Percentiles rank a stretch among this genome's conserved stretches.
Evolutionary conservation across 1,284 basidiomycete species (phyloP).

Genomic region (Golubevia pallescens): DNA sequence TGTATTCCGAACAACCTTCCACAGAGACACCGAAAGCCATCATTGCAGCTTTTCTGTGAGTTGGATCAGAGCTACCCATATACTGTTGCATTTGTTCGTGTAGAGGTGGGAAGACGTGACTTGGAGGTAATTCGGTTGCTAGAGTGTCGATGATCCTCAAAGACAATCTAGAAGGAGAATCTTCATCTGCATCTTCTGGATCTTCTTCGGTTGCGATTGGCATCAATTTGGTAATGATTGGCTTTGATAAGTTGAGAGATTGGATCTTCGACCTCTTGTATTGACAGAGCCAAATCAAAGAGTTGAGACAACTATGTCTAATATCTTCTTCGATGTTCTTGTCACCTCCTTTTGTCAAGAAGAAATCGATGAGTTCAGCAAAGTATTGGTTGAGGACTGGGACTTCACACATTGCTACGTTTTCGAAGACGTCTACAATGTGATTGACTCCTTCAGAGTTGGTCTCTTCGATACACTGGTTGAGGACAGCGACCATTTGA

Average conservation of each 20-base stretch:
- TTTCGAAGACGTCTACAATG: constrained; percentile 94
- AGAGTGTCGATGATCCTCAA: constrained; percentile 94
- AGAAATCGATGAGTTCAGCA: constrained; percentile 85
- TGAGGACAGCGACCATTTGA: constrained; percentile 86
- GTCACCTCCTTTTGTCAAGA: constrained; percentile 84
- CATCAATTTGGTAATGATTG: constrained; percentile 89
- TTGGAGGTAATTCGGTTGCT: constrained; percentile 89
- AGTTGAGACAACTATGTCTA: constrained; percentile 89
- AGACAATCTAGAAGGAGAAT: constrained; percentile 88
- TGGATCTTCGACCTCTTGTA: constrained; percentile 94
- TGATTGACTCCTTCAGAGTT: constrained; percentile 85
- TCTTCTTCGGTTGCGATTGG: constrained; percentile 90
- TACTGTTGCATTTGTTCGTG: constrained; percentile 69
- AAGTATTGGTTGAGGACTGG: constrained; percentile 89
- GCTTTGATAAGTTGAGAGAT: constrained; percentile 80
- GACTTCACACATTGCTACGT: constrained; percentile 86
- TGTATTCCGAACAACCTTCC: constrained; percentile 97
- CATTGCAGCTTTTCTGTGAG: constrained; percentile 86
- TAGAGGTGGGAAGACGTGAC: constrained; percentile 94
- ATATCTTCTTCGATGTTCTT: constrained; percentile 78
- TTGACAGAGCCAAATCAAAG: constrained; percentile 92
- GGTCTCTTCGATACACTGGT: constrained; percentile 80
- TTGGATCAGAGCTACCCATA: constrained; percentile 64
- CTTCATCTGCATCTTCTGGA: constrained; percentile 82
- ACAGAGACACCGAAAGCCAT: constrained; percentile 94